Base-by-base conservation (phyloP, 1,139 yeast species). In the Wickerhamomyces sp. region DNA sequence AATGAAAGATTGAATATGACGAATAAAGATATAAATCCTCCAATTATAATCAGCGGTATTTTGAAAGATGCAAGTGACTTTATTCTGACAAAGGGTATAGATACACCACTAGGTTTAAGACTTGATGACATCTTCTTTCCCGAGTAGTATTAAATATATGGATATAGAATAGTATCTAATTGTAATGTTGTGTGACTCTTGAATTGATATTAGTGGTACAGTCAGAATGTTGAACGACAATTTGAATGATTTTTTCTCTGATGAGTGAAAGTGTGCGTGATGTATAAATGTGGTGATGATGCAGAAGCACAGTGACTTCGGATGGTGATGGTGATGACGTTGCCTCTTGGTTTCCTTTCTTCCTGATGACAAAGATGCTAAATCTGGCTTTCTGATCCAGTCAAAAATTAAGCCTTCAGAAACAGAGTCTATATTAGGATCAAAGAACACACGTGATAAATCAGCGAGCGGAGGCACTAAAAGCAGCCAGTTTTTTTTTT, bases 1-100 rank as follows among this genome's bases (percentile, higher is more conserved):
- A 49, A n/a, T 6, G 49, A 26, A 8, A 55, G 26, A 39, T 55
- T 54, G 27, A 49, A 30, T 4, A 56, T 33, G 9, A 55, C 34
- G 2, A 56, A 5, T 1, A 48, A 10, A 7, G 56, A 38, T 26
- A 51, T 37, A 34, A 53, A 34, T 9, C 39, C 13, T 13, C 57
- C 55, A 34, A 47, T 36, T 14, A 51, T 29, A 26, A 47, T 41
- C 10, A 45, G 36, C 7, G 46, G 38, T 10, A 32, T n/a, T 32
- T 11, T 31, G 9, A 23, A 7, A 23, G 26, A n/a, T 11, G 30
- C 18, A 4, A 15, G n/a, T 13, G 10, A 18, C 23, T 38, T 38
- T 13, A 32, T 23, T 14, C 27, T 13, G 13, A n/a, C 9, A 23
- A 31, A 38, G 30, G 40, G 36, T 11, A 38, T 18, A 6, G 30